Percentiles rank a stretch among this genome's conserved stretches.
Conservation (phyloP, 2,329 filamentous ascomycete species). For the Neurospora sp. region DNA sequence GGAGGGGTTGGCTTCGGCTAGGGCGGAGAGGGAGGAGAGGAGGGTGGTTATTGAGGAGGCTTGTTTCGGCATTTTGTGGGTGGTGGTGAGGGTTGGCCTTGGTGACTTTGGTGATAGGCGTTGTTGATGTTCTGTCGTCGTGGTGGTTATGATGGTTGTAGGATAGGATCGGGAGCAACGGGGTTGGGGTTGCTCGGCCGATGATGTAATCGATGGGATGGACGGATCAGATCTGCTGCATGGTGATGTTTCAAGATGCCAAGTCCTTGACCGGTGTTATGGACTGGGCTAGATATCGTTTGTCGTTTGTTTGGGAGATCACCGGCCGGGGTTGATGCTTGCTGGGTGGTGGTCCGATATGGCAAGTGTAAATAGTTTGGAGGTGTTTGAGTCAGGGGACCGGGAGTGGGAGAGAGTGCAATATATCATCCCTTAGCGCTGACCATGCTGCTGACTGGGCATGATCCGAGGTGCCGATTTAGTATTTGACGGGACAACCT, state of each 20-base stretch:
- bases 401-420: neutral
- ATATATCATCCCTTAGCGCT: neutral
- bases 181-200: neutral
- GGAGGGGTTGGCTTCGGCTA: neutral
- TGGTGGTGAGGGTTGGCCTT: neutral
- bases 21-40: slow-evolving; percentile 6
- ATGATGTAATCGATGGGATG: neutral
- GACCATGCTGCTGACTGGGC: neutral
- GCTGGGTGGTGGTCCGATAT: neutral
- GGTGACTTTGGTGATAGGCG: neutral
- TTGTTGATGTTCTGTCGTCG: neutral
- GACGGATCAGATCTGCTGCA: neutral
- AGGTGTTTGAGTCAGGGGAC: neutral
- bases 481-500: neutral
- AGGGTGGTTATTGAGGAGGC: slow-evolving; percentile 5
- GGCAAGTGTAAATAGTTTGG: neutral
- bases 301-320: neutral
- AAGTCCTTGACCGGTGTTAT: neutral
- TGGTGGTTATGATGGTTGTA: neutral
- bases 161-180: neutral
- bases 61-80: slow-evolving; percentile 9
- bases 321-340: neutral
- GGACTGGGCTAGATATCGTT: neutral
- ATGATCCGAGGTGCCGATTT: neutral
- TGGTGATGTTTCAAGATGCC: neutral